Evolutionary conservation across 2,329 filamentous ascomycete species (phyloP).

Genomic region (Colletotrichum sp.): DNA sequence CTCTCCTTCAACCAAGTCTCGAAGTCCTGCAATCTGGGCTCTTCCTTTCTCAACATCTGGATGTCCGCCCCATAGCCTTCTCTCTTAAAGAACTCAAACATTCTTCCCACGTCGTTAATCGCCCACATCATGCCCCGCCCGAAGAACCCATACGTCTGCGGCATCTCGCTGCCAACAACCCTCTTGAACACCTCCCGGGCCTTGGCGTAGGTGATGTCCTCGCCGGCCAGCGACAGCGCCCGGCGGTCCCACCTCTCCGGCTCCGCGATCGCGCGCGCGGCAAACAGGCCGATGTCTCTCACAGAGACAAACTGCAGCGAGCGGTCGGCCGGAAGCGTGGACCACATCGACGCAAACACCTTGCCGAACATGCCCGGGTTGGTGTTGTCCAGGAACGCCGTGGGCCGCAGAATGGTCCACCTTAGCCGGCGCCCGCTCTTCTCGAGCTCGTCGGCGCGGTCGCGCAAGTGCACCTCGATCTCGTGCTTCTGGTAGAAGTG

Average conservation of each 20-base stretch:
- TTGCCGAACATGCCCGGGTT: slow-evolving; percentile 30
- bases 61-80: slow-evolving; percentile 22
- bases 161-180: slow-evolving; percentile 9
- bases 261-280: slow-evolving; percentile 16
- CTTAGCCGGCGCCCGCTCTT: background rate
- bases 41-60: slow-evolving; percentile 6
- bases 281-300: slow-evolving; percentile 29
- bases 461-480: slow-evolving; percentile 22
- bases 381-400: slow-evolving; percentile 32
- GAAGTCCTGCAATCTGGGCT: slow-evolving; percentile 25
- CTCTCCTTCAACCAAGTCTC: slow-evolving; percentile 26
- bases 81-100: slow-evolving; percentile 23
- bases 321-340: slow-evolving; percentile 26
- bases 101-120: slow-evolving; percentile 19
- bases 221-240: slow-evolving; percentile 21
- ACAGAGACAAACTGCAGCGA: slow-evolving; percentile 31
- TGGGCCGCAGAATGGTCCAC: slow-evolving; percentile 32
- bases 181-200: slow-evolving; percentile 12
- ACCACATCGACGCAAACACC: slow-evolving; percentile 31
- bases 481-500: slow-evolving; percentile 26
- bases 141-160: slow-evolving; percentile 16
- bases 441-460: slow-evolving; percentile 5
- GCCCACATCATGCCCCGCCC: slow-evolving; percentile 21
- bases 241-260: slow-evolving; percentile 20
- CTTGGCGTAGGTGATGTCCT: slow-evolving; percentile 20